Conservation (phyloP, 306 rosid genomes). For the Rosa multiflora region DNA sequence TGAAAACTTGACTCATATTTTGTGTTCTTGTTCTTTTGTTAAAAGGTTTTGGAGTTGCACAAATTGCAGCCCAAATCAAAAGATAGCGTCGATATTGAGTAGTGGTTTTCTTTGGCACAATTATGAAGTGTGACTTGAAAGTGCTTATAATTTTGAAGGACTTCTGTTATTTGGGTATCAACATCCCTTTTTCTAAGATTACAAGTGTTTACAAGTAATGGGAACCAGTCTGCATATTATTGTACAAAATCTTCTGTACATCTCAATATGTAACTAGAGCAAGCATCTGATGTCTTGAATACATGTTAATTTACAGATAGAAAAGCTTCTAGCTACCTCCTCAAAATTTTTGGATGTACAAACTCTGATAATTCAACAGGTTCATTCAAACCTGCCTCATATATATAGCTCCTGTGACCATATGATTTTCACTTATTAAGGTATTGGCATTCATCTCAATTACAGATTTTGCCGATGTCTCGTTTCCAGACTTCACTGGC, state of each 20-base stretch:
- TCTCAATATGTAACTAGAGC: conserved; percentile 15
- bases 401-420: conserved; percentile 9
- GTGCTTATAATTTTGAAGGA: neutral
- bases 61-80: neutral
- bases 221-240: neutral
- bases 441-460: conserved; percentile 18
- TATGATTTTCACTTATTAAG: neutral
- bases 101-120: neutral
- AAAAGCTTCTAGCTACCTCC: conserved; percentile 7
- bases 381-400: neutral
- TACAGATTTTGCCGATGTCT: neutral
- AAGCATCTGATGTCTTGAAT: neutral
- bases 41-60: too few species aligned
- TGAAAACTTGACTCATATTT: too few species aligned
- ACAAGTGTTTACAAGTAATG: neutral
- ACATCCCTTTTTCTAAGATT: neutral
- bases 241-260: conserved; percentile 32
- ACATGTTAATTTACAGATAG: conserved; percentile 4
- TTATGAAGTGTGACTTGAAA: neutral
- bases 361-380: neutral
- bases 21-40: too few species aligned
- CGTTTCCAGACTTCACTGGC: neutral
- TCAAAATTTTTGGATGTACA: conserved; percentile 14
- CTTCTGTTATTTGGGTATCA: neutral
- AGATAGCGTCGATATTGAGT: too few species aligned